Base-by-base conservation (phyloP, 495 filamentous ascomycete genomes). In the Stereocaulon alpinum region DNA sequence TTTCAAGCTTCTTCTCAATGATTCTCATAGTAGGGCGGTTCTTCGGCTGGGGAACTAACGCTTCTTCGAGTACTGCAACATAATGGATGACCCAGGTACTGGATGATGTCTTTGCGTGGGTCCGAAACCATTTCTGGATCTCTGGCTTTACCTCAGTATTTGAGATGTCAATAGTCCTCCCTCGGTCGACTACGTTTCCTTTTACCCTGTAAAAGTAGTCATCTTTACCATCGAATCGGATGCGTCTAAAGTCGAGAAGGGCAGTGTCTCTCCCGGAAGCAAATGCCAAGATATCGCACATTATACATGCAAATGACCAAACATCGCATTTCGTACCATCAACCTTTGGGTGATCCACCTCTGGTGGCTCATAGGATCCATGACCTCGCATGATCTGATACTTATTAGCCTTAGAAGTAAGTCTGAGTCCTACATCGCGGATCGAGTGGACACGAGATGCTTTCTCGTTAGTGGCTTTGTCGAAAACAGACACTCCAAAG, bases 401-500 rank as follows among this genome's bases (percentile, higher is more conserved):
- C 32, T 12, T 15, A 6, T 42, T 12, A 20, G 49, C 58, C 17
- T 40, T 40, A 1, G 50, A 61, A 22, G 58, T 54, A 15, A 61
- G 15, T 14, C 29, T 40, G 9, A 20, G 49, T 4, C 50, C 50
- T n/a, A 37, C 40, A 34, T 44, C 51, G 20, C 37, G 32, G n/a
- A 55, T 42, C 9, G 53, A 55, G 17, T 40, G 53, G 2, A 42
- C 27, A 17, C 22, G 14, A 1, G 37, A 17, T 11, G 7, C n/a
- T 37, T 30, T 60, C 32, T 44, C 30, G 20, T 50, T 42, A 3
- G 40, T 43, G 47, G 24, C 57, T 22, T 55, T 55, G 2, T 59
- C 62, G 4, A 69, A 61, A 18, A 54, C 44, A 2, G 70, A 69
- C 14, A 70, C 40, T 11, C 68, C 67, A 61, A 72, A 72, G 52